Percentiles rank a stretch among this genome's conserved stretches.
phyloP scores from a whole-genome alignment of 805 yeast species.

The Maudiozyma pseudohumilis region DNA sequence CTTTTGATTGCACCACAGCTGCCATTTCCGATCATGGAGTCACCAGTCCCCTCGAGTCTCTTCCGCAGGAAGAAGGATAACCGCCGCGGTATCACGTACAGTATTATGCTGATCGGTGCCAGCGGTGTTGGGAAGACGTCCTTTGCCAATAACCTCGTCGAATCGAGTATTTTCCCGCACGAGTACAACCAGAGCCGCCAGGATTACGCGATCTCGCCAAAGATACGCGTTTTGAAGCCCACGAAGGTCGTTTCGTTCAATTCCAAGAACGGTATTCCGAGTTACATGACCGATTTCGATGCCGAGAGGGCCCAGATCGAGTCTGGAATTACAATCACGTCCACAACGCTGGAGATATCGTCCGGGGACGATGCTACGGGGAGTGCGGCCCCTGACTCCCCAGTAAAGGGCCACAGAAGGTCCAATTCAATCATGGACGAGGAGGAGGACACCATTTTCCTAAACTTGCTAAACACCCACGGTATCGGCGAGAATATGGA shows the following conservation, averaged over 20 bases:
- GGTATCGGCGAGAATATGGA: slow-evolving; percentile 76
- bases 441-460: slow-evolving; percentile 36
- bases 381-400: slow-evolving; percentile 1
- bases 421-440: slow-evolving; percentile 3
- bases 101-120: slow-evolving; percentile 63
- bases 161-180: slow-evolving; percentile 52
- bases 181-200: slow-evolving; percentile 36
- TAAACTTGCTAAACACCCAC: slow-evolving; percentile 59
- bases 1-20: no score
- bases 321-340: slow-evolving; percentile 66
- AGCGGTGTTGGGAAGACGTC: slow-evolving; percentile 74
- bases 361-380: slow-evolving; percentile 9
- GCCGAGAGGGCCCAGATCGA: slow-evolving; percentile 52
- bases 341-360: slow-evolving; percentile 27
- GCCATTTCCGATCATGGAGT: not conserved
- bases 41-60: slow-evolving; percentile 16
- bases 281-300: slow-evolving; percentile 51
- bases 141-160: slow-evolving; percentile 57
- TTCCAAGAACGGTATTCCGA: slow-evolving; percentile 50
- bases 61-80: slow-evolving; percentile 53
- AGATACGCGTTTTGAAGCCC: slow-evolving; percentile 22
- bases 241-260: slow-evolving; percentile 42
- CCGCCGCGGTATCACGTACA: slow-evolving; percentile 63
- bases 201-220: slow-evolving; percentile 13
- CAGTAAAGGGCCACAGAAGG: slow-evolving; percentile 1